A percentile compares a stretch with the other conserved stretches of the same genome.
Evolutionary conservation across 2,329 filamentous ascomycete species (phyloP).

Genomic region (Ascochyta clinopodiicola): DNA sequence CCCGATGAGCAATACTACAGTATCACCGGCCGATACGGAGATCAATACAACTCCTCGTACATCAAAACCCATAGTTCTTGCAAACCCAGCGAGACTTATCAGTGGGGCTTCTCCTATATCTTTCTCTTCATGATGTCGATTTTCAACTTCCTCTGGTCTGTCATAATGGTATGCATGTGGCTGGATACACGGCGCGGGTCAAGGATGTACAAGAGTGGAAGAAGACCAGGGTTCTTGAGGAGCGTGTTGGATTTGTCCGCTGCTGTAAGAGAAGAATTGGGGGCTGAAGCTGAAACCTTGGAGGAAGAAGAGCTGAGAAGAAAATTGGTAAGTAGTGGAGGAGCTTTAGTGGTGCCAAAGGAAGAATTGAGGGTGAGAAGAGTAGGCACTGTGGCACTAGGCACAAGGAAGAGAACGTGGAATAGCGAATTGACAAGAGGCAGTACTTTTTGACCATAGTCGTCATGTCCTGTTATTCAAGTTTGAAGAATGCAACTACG

Average conservation of each 20-base stretch:
- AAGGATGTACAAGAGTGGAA: slow-evolving; percentile 39
- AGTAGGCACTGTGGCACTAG: slow-evolving; percentile 10
- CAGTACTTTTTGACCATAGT: slow-evolving; percentile 31
- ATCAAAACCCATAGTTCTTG: slow-evolving; percentile 35
- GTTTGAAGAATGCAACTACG: too few relatives aligned
- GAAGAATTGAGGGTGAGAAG: slow-evolving; percentile 34
- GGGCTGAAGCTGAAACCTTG: slow-evolving; percentile 22
- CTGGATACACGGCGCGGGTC: slow-evolving; percentile 35
- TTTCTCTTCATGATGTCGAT: slow-evolving; percentile 46
- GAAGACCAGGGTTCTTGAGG: slow-evolving; percentile 37
- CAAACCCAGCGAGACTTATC: slow-evolving; percentile 41
- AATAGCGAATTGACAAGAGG: slow-evolving; percentile 32
- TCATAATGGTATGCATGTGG: slow-evolving; percentile 45
- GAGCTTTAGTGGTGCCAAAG: slow-evolving; percentile 33
- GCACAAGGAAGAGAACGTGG: slow-evolving; percentile 23
- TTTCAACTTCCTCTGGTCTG: slow-evolving; percentile 43
- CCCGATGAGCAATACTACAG: not conserved
- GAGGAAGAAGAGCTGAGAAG: slow-evolving; percentile 33
- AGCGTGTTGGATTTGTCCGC: slow-evolving; percentile 37
- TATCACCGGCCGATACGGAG: slow-evolving; percentile 20
- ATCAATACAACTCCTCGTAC: slow-evolving; percentile 25
- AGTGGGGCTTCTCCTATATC: slow-evolving; percentile 47
- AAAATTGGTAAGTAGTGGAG: slow-evolving; percentile 28
- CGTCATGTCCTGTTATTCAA: not conserved
- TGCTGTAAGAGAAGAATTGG: slow-evolving; percentile 39